Conservation (phyloP, 306 rosid species). For the Cercis canadensis region DNA sequence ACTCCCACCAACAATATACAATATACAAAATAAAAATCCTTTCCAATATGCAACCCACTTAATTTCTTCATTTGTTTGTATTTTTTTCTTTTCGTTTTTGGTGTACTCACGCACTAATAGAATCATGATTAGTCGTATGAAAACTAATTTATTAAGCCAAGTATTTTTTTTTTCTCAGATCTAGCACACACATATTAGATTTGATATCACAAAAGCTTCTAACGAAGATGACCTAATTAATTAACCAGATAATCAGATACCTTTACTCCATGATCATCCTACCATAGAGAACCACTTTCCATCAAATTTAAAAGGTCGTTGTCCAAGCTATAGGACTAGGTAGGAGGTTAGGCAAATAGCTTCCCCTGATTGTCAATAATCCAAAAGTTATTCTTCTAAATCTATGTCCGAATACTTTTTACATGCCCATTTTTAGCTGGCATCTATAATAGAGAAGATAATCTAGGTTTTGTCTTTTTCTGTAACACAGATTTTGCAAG, state of each 20-base stretch:
- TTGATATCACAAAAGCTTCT: no score
- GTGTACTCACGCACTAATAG: no score
- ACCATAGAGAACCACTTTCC: conserved; percentile 7
- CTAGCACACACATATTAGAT: no score
- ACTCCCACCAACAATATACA: no score
- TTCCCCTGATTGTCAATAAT: conserved; percentile 18
- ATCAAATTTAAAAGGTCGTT: conserved; percentile 9
- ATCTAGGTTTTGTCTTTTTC: conserved; percentile 37
- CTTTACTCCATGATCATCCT: conserved; percentile 12
- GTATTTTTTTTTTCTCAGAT: no score
- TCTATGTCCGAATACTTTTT: conserved; percentile 17
- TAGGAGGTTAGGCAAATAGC: conserved; percentile 32
- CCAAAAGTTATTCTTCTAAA: conserved; percentile 8
- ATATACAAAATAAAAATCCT: neutral
- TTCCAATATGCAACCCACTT: no score
- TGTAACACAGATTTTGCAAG: conserved; percentile 27
- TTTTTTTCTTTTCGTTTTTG: no score
- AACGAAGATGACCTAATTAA: conserved; percentile 27
- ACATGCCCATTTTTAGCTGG: conserved; percentile 37
- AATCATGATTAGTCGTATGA: no score
- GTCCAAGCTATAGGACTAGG: neutral
- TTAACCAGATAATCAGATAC: conserved; percentile 18
- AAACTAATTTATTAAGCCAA: no score
- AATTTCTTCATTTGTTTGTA: conserved; percentile 3
- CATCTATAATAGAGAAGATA: conserved; percentile 37